Percentiles rank a stretch among this genome's conserved stretches.
Conservation (phyloP, 2,329 filamentous ascomycete genomes). For the Pezicula radicicola region DNA sequence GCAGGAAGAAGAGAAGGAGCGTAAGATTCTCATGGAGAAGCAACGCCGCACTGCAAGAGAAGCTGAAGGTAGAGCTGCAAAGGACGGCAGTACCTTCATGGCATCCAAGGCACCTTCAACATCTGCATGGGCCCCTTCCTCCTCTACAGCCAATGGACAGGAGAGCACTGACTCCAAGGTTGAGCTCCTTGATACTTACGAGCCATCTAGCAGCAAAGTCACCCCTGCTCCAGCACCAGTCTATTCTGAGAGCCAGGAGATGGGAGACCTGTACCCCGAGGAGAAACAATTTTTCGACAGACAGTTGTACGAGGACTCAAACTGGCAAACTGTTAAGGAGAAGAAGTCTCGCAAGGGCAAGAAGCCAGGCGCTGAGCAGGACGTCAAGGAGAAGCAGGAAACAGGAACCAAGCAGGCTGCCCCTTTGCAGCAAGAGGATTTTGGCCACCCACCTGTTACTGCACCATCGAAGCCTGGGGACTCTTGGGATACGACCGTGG, state of each 20-base stretch:
- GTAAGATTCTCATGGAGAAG: constrained; percentile 74
- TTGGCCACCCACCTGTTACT: constrained; percentile 12
- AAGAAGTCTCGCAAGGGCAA: constrained; percentile 19
- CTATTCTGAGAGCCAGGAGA: constrained; percentile 54
- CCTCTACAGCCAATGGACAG: constrained; percentile 12
- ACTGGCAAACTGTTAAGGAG: constrained; percentile 32
- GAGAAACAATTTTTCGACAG: constrained; percentile 30
- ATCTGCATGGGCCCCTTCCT: constrained; percentile 41
- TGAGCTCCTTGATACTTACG: constrained; percentile 58
- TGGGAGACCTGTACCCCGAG: constrained; percentile 39
- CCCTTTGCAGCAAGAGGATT: constrained; percentile 12
- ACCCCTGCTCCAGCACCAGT: constrained; percentile 25
- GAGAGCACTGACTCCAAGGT: constrained; percentile 29
- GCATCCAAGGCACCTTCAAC: constrained; percentile 39
- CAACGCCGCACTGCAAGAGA: constrained; percentile 80
- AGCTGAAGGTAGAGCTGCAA: constrained; percentile 77
- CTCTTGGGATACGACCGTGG: constrained; percentile 17
- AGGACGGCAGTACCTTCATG: constrained; percentile 68
- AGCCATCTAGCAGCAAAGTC: constrained; percentile 33
- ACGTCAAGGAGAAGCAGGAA: constrained; percentile 2
- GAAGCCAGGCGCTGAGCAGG: constrained; percentile 5
- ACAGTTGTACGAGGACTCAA: constrained; percentile 23
- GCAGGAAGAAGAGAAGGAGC: constrained; percentile 75
- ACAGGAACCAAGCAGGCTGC: constrained; percentile 2
- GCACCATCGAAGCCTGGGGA: constrained; percentile 18